Evolutionary conservation across 345 rosid species (phyloP).

Genomic region (Aethionema arabicum): DNA sequence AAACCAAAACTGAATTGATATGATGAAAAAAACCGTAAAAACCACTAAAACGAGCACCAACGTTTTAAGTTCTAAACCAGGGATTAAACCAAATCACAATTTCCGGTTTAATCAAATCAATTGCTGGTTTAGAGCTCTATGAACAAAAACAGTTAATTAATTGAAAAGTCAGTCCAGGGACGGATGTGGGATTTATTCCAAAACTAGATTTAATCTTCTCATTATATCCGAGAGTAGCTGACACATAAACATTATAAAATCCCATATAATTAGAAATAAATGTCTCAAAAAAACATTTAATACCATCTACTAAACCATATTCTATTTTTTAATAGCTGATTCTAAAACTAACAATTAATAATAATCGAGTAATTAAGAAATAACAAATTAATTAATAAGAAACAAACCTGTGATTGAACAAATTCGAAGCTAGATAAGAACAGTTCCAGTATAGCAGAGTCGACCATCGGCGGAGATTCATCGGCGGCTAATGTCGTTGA

Average conservation of each 20-base stretch:
- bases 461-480: constrained; percentile 54
- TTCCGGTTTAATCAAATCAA: no score
- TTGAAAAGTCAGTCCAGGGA: not conserved
- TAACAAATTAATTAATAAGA: no score
- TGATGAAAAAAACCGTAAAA: no score
- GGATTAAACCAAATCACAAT: no score
- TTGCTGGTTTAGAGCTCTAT: no score
- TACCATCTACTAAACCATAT: not conserved
- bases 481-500: constrained; percentile 30
- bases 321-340: no score
- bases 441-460: constrained; percentile 41
- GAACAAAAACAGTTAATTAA: not conserved
- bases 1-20: no score
- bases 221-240: constrained; percentile 20
- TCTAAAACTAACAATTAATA: no score
- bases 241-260: constrained; percentile 3
- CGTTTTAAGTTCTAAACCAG: no score
- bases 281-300: constrained; percentile 14
- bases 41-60: no score
- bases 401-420: constrained; percentile 49
- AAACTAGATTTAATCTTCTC: constrained; percentile 5
- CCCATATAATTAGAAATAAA: constrained; percentile 12
- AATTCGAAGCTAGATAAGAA: constrained; percentile 35
- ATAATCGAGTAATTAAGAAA: not conserved
- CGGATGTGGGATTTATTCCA: constrained; percentile 12